Evolutionary conservation across 331 rosid species (phyloP).

Genomic region (Pyrus hybrid): DNA sequence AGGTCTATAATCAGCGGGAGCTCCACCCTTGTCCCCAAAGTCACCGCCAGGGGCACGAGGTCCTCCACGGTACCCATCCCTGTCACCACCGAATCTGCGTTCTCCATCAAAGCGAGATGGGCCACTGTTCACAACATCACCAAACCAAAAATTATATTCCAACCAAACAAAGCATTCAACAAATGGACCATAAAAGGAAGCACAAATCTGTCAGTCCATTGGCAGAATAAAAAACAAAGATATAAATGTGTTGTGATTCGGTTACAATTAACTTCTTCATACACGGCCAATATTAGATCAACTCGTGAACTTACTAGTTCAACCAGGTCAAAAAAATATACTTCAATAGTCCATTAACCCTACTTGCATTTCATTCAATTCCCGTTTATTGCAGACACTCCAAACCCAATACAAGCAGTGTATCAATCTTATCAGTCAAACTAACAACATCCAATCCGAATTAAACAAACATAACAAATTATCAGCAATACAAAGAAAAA

Average conservation of each 20-base stretch:
- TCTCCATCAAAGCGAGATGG: slow-evolving; percentile 49
- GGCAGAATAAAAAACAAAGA: neutral
- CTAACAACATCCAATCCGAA: no score
- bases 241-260: neutral
- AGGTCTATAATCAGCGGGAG: slow-evolving; percentile 92
- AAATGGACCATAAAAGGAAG: neutral
- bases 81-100: no score
- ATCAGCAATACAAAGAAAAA: no score
- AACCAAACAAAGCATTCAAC: neutral
- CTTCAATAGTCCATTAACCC: neutral
- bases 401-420: neutral
- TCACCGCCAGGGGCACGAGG: no score
- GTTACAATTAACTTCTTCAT: neutral
- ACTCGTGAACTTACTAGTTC: neutral
- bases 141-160: neutral
- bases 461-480: no score
- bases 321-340: neutral
- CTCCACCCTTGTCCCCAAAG: slow-evolving; percentile 82
- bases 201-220: neutral
- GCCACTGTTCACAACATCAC: slow-evolving; percentile 19
- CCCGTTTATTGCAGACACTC: neutral
- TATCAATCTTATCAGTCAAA: neutral
- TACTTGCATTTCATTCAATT: neutral
- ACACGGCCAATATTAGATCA: neutral
- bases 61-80: no score